A percentile compares a stretch with the other conserved stretches of the same genome.
phyloP scores from a whole-genome alignment of 371 early-diverging fungal genomes.

The Syncephalis plumigaleata region DNA sequence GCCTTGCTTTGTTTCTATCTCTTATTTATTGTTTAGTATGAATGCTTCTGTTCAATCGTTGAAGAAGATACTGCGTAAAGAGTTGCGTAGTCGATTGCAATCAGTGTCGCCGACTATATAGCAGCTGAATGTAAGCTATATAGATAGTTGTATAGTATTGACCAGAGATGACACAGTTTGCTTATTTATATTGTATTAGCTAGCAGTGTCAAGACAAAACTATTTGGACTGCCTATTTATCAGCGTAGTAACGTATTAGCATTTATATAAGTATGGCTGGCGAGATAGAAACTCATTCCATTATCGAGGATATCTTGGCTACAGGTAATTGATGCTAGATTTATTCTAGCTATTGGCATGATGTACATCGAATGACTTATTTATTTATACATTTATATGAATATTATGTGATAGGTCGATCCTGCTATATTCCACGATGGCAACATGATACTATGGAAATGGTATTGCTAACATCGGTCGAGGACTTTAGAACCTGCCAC shows the following conservation, averaged over 20 bases:
- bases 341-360: not conserved
- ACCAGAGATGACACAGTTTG: too few relatives aligned
- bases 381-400: too few relatives aligned
- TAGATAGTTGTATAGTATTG: too few relatives aligned
- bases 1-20: too few relatives aligned
- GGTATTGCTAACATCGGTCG: constrained; percentile 35
- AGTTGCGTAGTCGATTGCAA: constrained; percentile 20
- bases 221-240: constrained; percentile 23
- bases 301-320: constrained; percentile 26
- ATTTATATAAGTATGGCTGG: constrained; percentile 49
- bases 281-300: constrained; percentile 33
- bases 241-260: constrained; percentile 26
- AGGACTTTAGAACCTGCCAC: constrained; percentile 37
- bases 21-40: too few relatives aligned
- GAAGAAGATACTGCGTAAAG: constrained; percentile 27
- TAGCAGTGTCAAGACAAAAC: constrained; percentile 21
- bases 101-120: constrained; percentile 14
- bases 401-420: constrained; percentile 22
- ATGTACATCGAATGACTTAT: not conserved
- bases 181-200: constrained; percentile 12
- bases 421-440: constrained; percentile 47
- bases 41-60: constrained; percentile 3
- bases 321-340: constrained; percentile 10
- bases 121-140: not conserved
- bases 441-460: constrained; percentile 43